Percentiles rank a stretch among this genome's conserved stretches.
phyloP scores from a whole-genome alignment of 2,329 filamentous ascomycete species.

The Verruconis gallopava region DNA sequence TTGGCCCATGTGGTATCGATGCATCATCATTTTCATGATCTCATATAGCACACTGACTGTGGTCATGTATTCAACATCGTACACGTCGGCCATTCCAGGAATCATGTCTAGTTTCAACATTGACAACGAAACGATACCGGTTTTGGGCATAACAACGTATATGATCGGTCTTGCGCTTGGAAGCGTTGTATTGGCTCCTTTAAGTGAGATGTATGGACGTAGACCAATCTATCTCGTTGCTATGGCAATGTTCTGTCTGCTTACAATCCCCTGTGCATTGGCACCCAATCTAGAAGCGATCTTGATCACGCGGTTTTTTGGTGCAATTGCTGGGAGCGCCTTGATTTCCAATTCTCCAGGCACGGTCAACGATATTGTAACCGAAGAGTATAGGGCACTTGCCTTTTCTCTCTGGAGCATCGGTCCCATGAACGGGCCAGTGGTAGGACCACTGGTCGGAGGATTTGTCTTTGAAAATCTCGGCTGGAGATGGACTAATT shows the following conservation, averaged over 20 bases:
- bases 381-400: conserved; percentile 66
- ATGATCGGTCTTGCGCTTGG: conserved; percentile 61
- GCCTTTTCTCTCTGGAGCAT: conserved; percentile 74
- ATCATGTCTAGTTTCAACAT: conserved; percentile 55
- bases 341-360: conserved; percentile 78
- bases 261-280: conserved; percentile 60
- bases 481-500: conserved; percentile 82
- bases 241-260: conserved; percentile 49
- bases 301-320: conserved; percentile 62
- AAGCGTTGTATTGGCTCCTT: conserved; percentile 58
- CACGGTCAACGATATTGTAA: conserved; percentile 70
- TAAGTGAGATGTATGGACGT: conserved; percentile 58
- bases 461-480: conserved; percentile 67
- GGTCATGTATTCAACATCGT: conserved; percentile 65
- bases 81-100: conserved; percentile 58
- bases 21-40: conserved; percentile 36
- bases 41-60: conserved; percentile 14
- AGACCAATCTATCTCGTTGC: conserved; percentile 54
- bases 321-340: conserved; percentile 60
- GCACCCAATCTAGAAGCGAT: conserved; percentile 55
- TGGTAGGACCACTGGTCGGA: conserved; percentile 58
- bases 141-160: conserved; percentile 68
- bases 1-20: conserved; percentile 50
- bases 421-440: conserved; percentile 64
- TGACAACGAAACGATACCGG: conserved; percentile 45